phyloP scores from a whole-genome alignment of 331 rosid genomes.

The Spiraea crenata region DNA sequence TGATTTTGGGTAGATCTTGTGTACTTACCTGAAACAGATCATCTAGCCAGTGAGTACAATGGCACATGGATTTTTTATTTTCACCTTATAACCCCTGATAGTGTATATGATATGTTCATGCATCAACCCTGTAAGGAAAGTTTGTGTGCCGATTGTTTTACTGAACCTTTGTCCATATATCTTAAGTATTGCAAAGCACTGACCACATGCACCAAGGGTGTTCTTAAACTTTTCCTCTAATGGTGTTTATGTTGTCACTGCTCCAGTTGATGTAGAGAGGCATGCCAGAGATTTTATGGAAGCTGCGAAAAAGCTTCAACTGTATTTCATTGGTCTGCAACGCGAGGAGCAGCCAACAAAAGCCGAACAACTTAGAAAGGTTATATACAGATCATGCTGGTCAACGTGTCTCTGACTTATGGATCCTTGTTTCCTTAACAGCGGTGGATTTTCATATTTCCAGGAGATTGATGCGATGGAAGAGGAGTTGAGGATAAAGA shows the following conservation, averaged over 20 bases:
- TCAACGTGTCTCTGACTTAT: neutral
- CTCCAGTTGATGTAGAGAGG: slow-evolving; percentile 85
- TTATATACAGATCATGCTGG: slow-evolving; percentile 15
- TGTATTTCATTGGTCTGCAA: slow-evolving; percentile 69
- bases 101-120: too few relatives aligned
- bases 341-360: slow-evolving; percentile 73
- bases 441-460: slow-evolving; percentile 10
- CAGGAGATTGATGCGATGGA: slow-evolving; percentile 88
- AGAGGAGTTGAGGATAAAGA: slow-evolving; percentile 59
- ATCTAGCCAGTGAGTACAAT: neutral
- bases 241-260: slow-evolving; percentile 10
- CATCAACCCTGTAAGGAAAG: neutral
- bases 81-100: neutral
- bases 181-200: neutral
- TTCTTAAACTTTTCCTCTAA: neutral
- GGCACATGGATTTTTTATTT: too few relatives aligned
- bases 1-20: neutral
- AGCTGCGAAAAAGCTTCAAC: slow-evolving; percentile 93
- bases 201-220: neutral
- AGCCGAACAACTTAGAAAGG: slow-evolving; percentile 75
- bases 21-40: neutral
- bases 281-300: slow-evolving; percentile 97
- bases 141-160: neutral
- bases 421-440: neutral
- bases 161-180: neutral